Percentiles rank a stretch among this genome's conserved stretches.
phyloP scores from a whole-genome alignment of 2,329 filamentous ascomycete genomes.

The Tolypocladium tropicale region DNA sequence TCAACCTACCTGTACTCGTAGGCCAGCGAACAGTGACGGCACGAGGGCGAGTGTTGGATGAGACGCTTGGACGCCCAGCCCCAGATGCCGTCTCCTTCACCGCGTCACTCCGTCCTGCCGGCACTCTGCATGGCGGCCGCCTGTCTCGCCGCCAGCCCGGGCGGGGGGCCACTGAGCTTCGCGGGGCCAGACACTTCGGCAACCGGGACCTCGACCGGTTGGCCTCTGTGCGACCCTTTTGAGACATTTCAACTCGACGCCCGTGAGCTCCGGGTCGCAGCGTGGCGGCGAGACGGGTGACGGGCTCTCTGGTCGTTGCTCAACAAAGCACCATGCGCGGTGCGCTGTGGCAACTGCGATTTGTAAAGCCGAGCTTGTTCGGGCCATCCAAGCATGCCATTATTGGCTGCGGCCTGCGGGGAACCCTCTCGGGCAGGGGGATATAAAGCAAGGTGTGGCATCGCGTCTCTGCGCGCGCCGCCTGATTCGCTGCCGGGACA shows the following conservation, averaged over 20 bases:
- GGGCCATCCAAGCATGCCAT: background rate
- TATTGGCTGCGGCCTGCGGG: background rate
- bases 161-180: background rate
- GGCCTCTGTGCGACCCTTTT: too few species aligned
- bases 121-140: background rate
- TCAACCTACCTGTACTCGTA: background rate
- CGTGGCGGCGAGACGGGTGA: too few species aligned
- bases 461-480: background rate
- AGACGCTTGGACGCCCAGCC: background rate
- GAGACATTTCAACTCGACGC: too few species aligned
- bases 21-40: background rate
- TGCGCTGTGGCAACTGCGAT: background rate
- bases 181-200: background rate
- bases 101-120: background rate
- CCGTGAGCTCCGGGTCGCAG: too few species aligned
- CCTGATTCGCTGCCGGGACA: background rate
- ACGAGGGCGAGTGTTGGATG: too few species aligned
- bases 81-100: background rate
- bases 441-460: background rate
- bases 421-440: background rate
- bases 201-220: too few species aligned
- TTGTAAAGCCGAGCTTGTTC: background rate
- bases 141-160: background rate
- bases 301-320: too few species aligned
- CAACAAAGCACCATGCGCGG: too few species aligned